These are phyloP conservation scores for Solanum aculeatissimum DNA, from an alignment of 305 asterid species.

Conservation along the genomic window DNA sequence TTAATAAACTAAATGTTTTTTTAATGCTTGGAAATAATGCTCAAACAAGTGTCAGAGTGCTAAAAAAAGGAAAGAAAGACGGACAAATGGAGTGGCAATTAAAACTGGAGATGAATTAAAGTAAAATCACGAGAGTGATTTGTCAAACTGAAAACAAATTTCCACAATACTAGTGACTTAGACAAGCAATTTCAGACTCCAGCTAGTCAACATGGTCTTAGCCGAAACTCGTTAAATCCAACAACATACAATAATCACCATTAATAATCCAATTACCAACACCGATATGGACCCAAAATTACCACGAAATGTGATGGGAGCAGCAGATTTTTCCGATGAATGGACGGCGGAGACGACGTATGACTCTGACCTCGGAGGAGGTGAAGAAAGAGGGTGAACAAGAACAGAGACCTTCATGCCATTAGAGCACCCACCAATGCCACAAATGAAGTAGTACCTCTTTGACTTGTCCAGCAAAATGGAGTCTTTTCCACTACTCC, in stretches of 20 bases:
- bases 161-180: background rate
- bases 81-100: background rate
- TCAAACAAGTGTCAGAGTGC: background rate
- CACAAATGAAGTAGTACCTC: conserved; percentile 76
- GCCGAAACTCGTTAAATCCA: background rate
- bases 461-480: conserved; percentile 38
- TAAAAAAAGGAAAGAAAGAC: background rate
- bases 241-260: background rate
- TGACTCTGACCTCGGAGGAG: conserved; percentile 36
- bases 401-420: conserved; percentile 83
- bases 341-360: conserved; percentile 15
- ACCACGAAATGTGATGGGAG: background rate
- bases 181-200: background rate
- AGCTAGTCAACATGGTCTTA: background rate
- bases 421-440: conserved; percentile 66
- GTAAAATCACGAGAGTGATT: background rate
- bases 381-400: conserved; percentile 58
- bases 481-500: conserved; percentile 86
- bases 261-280: background rate
- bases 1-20: background rate
- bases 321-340: conserved; percentile 9
- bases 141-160: background rate
- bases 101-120: background rate
- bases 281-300: background rate
- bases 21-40: background rate